These are phyloP conservation scores for Stachybotrys chartarum DNA, from an alignment of 2,329 filamentous ascomycete genomes.

Conservation along the genomic window DNA sequence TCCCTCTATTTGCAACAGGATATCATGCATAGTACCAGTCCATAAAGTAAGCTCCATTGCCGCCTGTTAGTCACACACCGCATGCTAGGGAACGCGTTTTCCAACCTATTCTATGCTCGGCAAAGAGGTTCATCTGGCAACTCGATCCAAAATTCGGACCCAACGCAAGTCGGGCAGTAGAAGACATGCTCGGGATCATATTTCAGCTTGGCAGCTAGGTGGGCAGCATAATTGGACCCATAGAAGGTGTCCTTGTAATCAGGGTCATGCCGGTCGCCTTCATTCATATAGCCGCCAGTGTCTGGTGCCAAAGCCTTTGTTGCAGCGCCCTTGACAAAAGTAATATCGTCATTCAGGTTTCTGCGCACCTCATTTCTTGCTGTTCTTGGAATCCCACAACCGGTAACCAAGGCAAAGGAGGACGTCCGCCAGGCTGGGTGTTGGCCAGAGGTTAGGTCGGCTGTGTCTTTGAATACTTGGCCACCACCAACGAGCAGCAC, in stretches of 20 bases:
- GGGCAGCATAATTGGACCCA: constrained; percentile 20
- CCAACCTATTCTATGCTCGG: neutral
- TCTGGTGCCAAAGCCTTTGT: constrained; percentile 27
- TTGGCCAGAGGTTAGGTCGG: constrained; percentile 16
- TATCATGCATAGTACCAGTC: too few relatives aligned
- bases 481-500: constrained; percentile 21
- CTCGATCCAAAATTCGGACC: constrained; percentile 22
- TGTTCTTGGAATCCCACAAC: constrained; percentile 9
- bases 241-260: constrained; percentile 25
- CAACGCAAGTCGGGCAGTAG: constrained; percentile 31
- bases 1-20: too few relatives aligned
- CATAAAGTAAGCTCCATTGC: too few relatives aligned
- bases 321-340: constrained; percentile 18
- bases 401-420: constrained; percentile 10
- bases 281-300: constrained; percentile 35
- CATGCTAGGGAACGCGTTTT: too few relatives aligned
- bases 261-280: constrained; percentile 27
- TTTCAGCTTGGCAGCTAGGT: constrained; percentile 23
- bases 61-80: too few relatives aligned
- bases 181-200: constrained; percentile 25
- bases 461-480: constrained; percentile 17
- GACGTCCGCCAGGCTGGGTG: constrained; percentile 20
- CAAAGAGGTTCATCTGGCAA: constrained; percentile 10
- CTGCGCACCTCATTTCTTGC: constrained; percentile 9
- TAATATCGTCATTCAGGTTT: constrained; percentile 16